Base-by-base conservation (phyloP, 1,284 basidiomycete species). In the Ustilago tritici region DNA sequence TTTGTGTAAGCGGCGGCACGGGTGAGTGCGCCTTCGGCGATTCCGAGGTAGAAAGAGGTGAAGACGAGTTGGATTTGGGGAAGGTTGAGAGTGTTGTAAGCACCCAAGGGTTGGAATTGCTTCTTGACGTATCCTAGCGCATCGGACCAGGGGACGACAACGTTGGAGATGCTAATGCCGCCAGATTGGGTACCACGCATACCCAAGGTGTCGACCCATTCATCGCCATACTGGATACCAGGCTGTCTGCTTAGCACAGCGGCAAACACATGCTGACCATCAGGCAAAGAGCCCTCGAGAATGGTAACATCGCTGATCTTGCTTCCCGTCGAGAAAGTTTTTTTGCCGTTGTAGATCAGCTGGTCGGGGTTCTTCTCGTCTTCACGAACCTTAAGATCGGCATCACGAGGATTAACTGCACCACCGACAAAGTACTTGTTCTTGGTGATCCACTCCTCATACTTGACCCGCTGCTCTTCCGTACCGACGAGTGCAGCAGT, bases 171-270 rank as follows among this genome's bases (percentile, higher is more conserved):
- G n/a, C 61, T 69, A 50, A 86, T 81, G 10, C 79, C 79, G 32
- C 85, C 85, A 14, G 65, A 70, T 61, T 84, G 82, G 0, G 85
- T 85, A 36, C 81, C 84, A 19, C 85, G 79, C 78, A 86, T 82
- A n/a, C 86, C 86, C n/a, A 87, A 73, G 5, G 82, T 84, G 70
- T 86, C 84, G 50, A 83, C 81, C 86, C 86, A 87, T 63, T 87
- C 84, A 61, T 86, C 83, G 10, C 82, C 82, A 55, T 85, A 87
- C 12, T 61, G 65, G 77, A 87, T 85, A 11, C 82, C 85, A 17
- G 69, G 57, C 70, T 69, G 79, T 56, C 79, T 83, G 79, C 72
- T 80, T 57, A 71, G 80, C 9, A 83, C 84, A 28, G 82, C 63
- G 1, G 82, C 85, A 65, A 86, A 86, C 32, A 86, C 79, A 61